Conservation (phyloP, 2,329 filamentous ascomycete genomes). For the Zymoseptoria tritici region DNA sequence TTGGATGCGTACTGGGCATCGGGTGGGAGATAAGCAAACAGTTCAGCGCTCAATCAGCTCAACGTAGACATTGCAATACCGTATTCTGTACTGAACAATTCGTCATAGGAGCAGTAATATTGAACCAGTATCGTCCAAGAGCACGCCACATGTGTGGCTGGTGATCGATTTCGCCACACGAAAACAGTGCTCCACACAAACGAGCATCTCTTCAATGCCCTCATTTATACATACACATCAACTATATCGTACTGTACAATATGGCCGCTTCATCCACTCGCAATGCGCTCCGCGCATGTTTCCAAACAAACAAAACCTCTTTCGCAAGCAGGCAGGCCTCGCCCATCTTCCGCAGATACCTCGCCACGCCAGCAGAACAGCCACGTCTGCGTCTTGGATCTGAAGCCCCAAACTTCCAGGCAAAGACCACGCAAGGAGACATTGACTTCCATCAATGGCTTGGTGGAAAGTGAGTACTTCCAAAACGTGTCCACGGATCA, state of each 20-base stretch:
- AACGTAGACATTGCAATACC: background rate
- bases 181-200: background rate
- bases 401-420: slow-evolving; percentile 73
- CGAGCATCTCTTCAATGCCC: background rate
- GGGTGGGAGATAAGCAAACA: slow-evolving; percentile 7
- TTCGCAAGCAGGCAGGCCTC: slow-evolving; percentile 21
- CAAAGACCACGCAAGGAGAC: slow-evolving; percentile 65
- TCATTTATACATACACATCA: background rate
- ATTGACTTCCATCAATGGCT: slow-evolving; percentile 81
- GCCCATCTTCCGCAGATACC: slow-evolving; percentile 24
- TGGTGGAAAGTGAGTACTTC: slow-evolving; percentile 52
- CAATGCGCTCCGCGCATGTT: slow-evolving; percentile 14
- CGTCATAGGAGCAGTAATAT: background rate
- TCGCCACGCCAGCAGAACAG: slow-evolving; percentile 14
- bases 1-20: slow-evolving; percentile 43
- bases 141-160: background rate
- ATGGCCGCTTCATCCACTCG: slow-evolving; percentile 17
- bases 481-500: background rate
- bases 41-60: background rate
- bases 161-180: background rate
- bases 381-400: slow-evolving; percentile 37
- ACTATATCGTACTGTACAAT: background rate
- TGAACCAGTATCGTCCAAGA: background rate
- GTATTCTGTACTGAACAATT: background rate
- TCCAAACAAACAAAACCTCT: slow-evolving; percentile 11